Base-by-base conservation (phyloP, 805 yeast species). In the Lipomyces orientalis region DNA sequence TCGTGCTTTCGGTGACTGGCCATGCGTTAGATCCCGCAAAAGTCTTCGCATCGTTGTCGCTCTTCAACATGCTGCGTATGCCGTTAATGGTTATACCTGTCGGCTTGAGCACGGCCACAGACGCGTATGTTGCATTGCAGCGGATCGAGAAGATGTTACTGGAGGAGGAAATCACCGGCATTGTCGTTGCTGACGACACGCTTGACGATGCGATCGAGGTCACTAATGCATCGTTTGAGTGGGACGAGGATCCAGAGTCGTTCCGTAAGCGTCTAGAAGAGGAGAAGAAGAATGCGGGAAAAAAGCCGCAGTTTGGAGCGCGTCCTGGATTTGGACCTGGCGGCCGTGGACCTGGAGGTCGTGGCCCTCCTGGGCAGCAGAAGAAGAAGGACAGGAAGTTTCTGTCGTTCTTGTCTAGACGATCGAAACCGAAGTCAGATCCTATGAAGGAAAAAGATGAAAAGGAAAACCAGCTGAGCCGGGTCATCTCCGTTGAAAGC, bases 41-140 rank as follows among this genome's bases (percentile, higher is more conserved):
- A 35, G 84, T 90, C 29, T 90, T 90, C 75, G 85, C 95, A 1
- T 87, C 95, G 1, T 79, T 90, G 55, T 83, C 93, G 0, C 79
- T 90, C 64, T 90, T 90, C 81, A 88, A 87, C 73, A 80, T 85
- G 60, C 81, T 89, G 67, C 79, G 90, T 12, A 79, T 82, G 73
- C 90, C 88, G 66, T 82, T 89, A 60, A 82, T 89, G 70, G 78
- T 90, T 79, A 77, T 90, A 58, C 96, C 96, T 2, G 73, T 89
- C 73, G 87, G 91, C 0, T 77, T 88, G 69, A 82, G 88, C 54
- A 81, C 90, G 35, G 83, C 87, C 3, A 81, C 86, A 12, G 94
- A 89, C 78, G 91, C 90, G 0, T 79, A 80, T 19, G 78, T 87
- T 58, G 90, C 89, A 8, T 71, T 87, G 60, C 80, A 77, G 9